A percentile compares a stretch with the other conserved stretches of the same genome.
Conservation (phyloP, 257 asterid genomes). For the Plantago major region DNA sequence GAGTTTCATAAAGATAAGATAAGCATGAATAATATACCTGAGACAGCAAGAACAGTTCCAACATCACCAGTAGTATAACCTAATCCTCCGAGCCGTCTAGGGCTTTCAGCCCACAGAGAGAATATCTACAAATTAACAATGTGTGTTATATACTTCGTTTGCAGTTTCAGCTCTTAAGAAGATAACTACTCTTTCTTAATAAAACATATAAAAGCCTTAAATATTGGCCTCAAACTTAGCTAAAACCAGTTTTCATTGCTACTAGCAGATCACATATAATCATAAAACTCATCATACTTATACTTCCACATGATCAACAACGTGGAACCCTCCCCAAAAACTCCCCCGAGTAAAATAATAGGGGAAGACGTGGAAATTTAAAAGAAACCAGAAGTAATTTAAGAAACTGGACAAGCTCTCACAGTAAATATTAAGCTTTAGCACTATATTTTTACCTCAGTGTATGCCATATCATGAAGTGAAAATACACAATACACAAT, state of each 20-base stretch:
- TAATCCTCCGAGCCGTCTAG: slow-evolving; percentile 68
- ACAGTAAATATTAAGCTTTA: not conserved
- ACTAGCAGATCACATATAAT: not conserved
- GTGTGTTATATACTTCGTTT: not conserved
- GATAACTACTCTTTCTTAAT: too few relatives aligned
- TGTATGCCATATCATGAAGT: slow-evolving; percentile 87
- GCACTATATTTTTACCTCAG: slow-evolving; percentile 45
- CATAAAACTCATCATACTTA: not conserved
- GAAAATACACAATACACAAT: slow-evolving; percentile 70
- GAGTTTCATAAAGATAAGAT: not conserved
- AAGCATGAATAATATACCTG: slow-evolving; percentile 36
- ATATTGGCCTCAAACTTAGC: not conserved
- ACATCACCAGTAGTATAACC: slow-evolving; percentile 62
- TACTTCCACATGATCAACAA: not conserved
- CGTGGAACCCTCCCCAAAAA: too few relatives aligned
- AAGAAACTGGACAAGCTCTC: not conserved
- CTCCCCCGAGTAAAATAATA: too few relatives aligned
- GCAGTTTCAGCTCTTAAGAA: not conserved
- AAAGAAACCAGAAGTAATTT: too few relatives aligned
- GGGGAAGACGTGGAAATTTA: not conserved
- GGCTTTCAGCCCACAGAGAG: slow-evolving; percentile 86
- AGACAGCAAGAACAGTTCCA: slow-evolving; percentile 69
- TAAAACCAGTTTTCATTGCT: not conserved
- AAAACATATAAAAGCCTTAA: not conserved
- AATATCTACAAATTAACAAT: slow-evolving; percentile 47